Evolutionary conservation across 352 stramenopile genomes (phyloP), one percentile per base, ranked within the genome.

Genomic region (Globisporangium barbulae): DNA sequence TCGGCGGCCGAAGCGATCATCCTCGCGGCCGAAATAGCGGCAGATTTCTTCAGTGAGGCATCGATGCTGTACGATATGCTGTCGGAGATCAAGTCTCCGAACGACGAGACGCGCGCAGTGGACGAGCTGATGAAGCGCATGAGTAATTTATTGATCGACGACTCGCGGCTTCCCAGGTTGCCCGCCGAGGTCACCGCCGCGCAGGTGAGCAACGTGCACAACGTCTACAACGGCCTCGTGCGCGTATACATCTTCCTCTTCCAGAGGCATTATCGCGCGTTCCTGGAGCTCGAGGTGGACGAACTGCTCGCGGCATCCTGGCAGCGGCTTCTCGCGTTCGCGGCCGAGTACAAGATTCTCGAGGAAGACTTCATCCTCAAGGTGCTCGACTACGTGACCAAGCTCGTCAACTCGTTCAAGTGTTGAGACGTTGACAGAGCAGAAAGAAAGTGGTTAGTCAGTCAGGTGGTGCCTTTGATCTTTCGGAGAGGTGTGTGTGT

Each of bases 41-140:
- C 74, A 5, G 81, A 90, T 53, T 85, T 90, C 22, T 85, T 73
- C 64, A 86, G 79, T 61, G 81, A 90, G 61, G 63, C 74, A 15
- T 83, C 70, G 19, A 85, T 82, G 62, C 71, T 90, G 62, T 85
- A 86, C 68, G 73, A 89, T 64, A 85, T 89, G 78, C 70, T 85
- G 33, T 90, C 79, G 50, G 81, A 89, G 25, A 73, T 88, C 53
- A 81, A 83, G 64, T 68, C 57, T 5, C 69, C 64, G 28, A 86
- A 52, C 3, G 69, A 72, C n/a, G 79, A 88, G 42, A 63, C 64
- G 25, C 65, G 57, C 58, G 77, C 77, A 12, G 78, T 89, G 47
- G 77, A 88, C 63, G 78, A 87, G 57, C 76, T 88, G 45, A 88
- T 88, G 71, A 65, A 63, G 19, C 76, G 80, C 53, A 67, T 84